Percentiles rank a stretch among this genome's conserved stretches.
phyloP scores from a whole-genome alignment of 2,329 filamentous ascomycete genomes.

The Pyrenophora tritici-repentis region DNA sequence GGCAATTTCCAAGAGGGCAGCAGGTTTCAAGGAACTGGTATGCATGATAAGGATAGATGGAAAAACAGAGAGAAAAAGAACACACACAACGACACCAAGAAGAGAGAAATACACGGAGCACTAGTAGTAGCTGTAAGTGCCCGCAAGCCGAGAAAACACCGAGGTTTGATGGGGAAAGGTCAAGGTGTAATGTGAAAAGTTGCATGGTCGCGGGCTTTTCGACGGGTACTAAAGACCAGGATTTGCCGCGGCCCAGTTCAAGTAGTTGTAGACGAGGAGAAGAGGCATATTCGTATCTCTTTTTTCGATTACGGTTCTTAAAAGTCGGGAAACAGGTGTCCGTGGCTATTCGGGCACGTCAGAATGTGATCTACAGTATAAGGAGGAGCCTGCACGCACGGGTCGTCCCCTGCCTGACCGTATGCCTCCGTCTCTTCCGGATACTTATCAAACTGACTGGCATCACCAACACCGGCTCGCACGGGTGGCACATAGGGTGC shows the following conservation, averaged over 20 bases:
- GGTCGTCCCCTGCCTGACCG: slow-evolving; percentile 76
- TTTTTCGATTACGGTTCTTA: slow-evolving; percentile 19
- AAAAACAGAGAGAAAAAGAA: too few species aligned
- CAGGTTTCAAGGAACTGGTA: too few species aligned
- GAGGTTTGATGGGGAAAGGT: not conserved
- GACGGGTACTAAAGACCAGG: slow-evolving; percentile 10
- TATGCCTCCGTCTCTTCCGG: slow-evolving; percentile 96
- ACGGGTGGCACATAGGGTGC: slow-evolving; percentile 97
- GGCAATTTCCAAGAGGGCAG: too few species aligned
- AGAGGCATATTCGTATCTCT: slow-evolving; percentile 8
- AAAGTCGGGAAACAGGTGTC: slow-evolving; percentile 43
- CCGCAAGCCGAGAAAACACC: too few species aligned
- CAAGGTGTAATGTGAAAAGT: not conserved
- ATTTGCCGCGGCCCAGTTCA: slow-evolving; percentile 11
- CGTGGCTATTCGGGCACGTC: slow-evolving; percentile 42
- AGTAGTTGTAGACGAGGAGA: slow-evolving; percentile 5
- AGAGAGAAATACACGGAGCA: too few species aligned
- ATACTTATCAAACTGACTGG: slow-evolving; percentile 97
- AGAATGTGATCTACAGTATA: slow-evolving; percentile 32
- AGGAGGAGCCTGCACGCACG: slow-evolving; percentile 66
- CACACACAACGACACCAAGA: too few species aligned
- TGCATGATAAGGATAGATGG: too few species aligned
- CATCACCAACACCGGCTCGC: slow-evolving; percentile 89
- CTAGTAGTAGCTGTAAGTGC: too few species aligned
- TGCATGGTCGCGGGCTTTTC: slow-evolving; percentile 9